Evolutionary conservation across 768 basidiomycete species (phyloP), one percentile per base, ranked within the genome.

Genomic region (Lentinula sp.): DNA sequence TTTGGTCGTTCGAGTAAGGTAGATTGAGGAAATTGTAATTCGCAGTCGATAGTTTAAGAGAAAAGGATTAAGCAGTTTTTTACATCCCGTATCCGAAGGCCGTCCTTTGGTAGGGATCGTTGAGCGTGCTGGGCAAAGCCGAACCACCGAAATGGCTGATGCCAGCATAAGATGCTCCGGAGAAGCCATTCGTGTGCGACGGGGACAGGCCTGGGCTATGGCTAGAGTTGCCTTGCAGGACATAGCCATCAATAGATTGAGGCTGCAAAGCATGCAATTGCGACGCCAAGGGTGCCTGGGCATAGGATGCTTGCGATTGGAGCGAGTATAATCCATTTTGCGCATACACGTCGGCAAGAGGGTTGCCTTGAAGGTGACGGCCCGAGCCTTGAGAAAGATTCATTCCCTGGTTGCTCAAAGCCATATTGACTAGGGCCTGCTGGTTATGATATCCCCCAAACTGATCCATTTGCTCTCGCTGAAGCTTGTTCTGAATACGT

Each of bases 401-500:
- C 64, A 89, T 78, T 60, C 81, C 80, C 70, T 84, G 84, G 68
- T 78, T 83, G 64, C 76, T 78, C 52, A 87, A 76, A 21, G 79
- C 75, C 75, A 86, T 80, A 66, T 81, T 86, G 61, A 82, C 76
- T 64, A 89, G 76, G 35, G 79, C 72, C 66, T 85, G 84, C 66
- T 84, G 85, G 69, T 79, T 80, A 61, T 84, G 80, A 70, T 85
- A 86, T 59, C 80, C 79, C 51, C 80, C 79, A 63, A 80, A 87
- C 59, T 77, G 80, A 65, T 91, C 90, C 75, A 89, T 81, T 67
- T 93, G 91, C 75, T 96, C 95, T 61, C 96, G 92, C 75, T 97
- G 95, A 58, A 98, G 79, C 76, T 98, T 98, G 79, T 95, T 95
- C 75, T 98, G 96, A 69, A 99, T 99, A 48, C 97, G 88, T 79